Base-by-base conservation (phyloP, 2,329 filamentous ascomycete species). In the Sclerotinia borealis region DNA sequence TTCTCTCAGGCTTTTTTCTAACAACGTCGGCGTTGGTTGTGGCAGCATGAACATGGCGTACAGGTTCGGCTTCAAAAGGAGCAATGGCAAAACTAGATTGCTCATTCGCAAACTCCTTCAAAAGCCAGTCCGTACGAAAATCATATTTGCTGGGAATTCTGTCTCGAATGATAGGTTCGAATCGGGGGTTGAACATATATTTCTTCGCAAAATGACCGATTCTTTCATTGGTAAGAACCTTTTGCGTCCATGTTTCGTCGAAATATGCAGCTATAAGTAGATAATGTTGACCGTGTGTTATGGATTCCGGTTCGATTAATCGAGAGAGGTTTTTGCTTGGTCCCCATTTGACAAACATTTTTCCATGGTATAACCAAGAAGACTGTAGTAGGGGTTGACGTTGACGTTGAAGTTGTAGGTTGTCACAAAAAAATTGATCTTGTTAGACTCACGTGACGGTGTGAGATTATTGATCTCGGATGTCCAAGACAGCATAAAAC, bases 201-300 rank as follows among this genome's bases (percentile, higher is more conserved):
- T 13, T 56, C 27, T 27, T 45, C n/a, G 54, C 54, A 9, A 56
- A n/a, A 5, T 45, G 17, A 7, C 39, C 54, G 5, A 56, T 34
- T n/a, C 25, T 56, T 17, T 56, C 39, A 56, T 56, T 13, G 19
- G 39, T 39, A 25, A 56, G 39, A 17, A 56, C 54, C 45, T 56
- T 45, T 34, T 11, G 54, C 11, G 54, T 56, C 54, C 54, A 56
- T 25, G 13, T 45, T 45, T 56, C 39, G 41, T 56, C 54, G 54
- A 56, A 56, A 45, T 56, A 56, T 34, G 54, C 54, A 34, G 54
- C 39, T 45, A 56, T 19, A 19, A 56, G 27, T 10, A 45, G 25
- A 22, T 56, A 15, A 2, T 56, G 39, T 39, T 25, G 39, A 45
- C 54, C n/a, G n/a, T n/a, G n/a, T n/a, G n/a, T n/a, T n/a, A n/a